These are phyloP conservation scores for Vaccinium darrowii DNA, from an alignment of 148 eudicot genomes.

Conservation along the genomic window DNA sequence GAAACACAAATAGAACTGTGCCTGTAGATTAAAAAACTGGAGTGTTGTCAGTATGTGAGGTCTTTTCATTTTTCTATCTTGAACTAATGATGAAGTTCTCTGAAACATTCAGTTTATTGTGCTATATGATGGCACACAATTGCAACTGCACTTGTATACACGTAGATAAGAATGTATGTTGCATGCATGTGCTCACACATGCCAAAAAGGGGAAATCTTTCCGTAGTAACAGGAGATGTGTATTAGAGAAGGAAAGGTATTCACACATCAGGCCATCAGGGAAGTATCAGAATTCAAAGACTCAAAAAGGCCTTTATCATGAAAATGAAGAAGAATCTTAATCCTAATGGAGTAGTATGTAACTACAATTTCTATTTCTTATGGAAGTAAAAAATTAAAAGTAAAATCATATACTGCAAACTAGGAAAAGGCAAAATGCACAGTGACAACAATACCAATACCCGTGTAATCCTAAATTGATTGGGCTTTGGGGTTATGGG, in stretches of 20 bases:
- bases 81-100: background rate
- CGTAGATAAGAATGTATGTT: background rate
- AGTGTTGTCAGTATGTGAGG: background rate
- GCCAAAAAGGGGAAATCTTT: background rate
- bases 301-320: background rate
- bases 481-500: too few species aligned
- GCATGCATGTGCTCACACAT: background rate
- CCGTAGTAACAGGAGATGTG: background rate
- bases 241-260: background rate
- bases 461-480: too few species aligned
- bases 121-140: background rate
- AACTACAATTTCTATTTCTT: background rate
- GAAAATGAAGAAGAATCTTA: background rate
- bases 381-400: background rate
- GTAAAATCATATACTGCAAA: background rate
- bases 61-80: background rate
- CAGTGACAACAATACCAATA: too few species aligned
- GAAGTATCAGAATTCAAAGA: background rate
- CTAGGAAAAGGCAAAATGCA: background rate
- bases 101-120: background rate
- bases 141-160: background rate
- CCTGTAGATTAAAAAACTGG: background rate
- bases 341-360: background rate
- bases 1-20: background rate
- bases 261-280: background rate